Conservation (phyloP, 2,329 filamentous ascomycete species). For the Verticillium klebahnii region DNA sequence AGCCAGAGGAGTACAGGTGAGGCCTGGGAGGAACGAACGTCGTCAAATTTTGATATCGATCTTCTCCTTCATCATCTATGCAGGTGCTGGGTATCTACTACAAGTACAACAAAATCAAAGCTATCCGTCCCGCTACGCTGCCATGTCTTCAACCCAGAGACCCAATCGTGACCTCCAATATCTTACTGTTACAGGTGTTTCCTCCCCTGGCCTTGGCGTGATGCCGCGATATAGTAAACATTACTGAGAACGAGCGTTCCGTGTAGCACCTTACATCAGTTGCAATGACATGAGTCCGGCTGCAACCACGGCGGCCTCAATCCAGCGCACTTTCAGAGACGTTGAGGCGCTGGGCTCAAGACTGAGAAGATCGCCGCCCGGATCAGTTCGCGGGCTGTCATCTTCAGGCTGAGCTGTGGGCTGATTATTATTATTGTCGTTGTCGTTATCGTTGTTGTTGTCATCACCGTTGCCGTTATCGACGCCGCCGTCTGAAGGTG, state of each 20-base stretch:
- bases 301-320: background rate
- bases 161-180: background rate
- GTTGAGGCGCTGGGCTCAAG: background rate
- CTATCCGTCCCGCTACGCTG: background rate
- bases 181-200: background rate
- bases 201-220: background rate
- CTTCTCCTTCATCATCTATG: background rate
- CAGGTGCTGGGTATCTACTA: background rate
- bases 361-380: background rate
- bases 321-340: background rate
- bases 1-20: background rate
- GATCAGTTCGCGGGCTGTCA: background rate
- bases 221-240: background rate
- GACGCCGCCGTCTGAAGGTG: background rate
- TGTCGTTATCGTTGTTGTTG: background rate
- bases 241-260: background rate
- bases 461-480: no score
- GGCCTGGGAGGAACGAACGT: background rate
- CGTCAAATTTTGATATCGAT: background rate
- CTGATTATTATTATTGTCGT: background rate
- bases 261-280: background rate
- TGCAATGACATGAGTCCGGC: background rate
- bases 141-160: background rate
- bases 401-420: background rate
- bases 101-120: background rate